Conservation (phyloP, 441 rosid species). For the Gossypium gossypioides region DNA sequence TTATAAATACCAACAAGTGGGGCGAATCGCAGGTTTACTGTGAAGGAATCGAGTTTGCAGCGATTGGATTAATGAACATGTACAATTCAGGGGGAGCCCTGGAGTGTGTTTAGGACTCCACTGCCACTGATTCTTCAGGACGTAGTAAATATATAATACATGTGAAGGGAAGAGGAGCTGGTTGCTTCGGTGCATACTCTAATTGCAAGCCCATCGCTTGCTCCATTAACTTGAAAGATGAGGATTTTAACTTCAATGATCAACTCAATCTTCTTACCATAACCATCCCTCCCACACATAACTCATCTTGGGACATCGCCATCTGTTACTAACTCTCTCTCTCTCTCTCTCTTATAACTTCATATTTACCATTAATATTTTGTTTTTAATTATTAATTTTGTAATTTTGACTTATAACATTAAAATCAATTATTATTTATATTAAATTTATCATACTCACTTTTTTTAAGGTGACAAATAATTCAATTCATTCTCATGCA, state of each 20-base stretch:
- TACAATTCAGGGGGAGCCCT: conserved; percentile 42
- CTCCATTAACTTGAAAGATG: conserved; percentile 20
- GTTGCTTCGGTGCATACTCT: conserved; percentile 40
- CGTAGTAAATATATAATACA: conserved; percentile 1
- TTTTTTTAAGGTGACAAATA: too few relatives aligned
- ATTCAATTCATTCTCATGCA: too few relatives aligned
- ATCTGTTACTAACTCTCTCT: conserved; percentile 17
- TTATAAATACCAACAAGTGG: background rate
- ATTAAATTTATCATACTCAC: too few relatives aligned
- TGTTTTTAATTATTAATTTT: too few relatives aligned
- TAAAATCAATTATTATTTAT: too few relatives aligned
- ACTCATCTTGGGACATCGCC: conserved; percentile 26
- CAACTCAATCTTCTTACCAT: conserved; percentile 25
- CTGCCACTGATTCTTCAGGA: conserved; percentile 3
- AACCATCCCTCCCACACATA: conserved; percentile 21
- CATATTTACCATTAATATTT: too few relatives aligned
- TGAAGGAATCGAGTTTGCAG: conserved; percentile 33
- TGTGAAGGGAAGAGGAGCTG: conserved; percentile 38
- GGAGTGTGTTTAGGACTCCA: conserved; percentile 17
- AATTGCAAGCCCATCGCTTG: conserved; percentile 29
- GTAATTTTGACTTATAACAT: too few relatives aligned
- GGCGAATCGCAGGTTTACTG: conserved; percentile 27
- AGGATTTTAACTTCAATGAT: conserved; percentile 18
- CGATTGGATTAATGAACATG: conserved; percentile 40
- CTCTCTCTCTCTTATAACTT: background rate